Evolutionary conservation across 1,284 basidiomycete genomes (phyloP).

Genomic region (Marasmius fiardii): DNA sequence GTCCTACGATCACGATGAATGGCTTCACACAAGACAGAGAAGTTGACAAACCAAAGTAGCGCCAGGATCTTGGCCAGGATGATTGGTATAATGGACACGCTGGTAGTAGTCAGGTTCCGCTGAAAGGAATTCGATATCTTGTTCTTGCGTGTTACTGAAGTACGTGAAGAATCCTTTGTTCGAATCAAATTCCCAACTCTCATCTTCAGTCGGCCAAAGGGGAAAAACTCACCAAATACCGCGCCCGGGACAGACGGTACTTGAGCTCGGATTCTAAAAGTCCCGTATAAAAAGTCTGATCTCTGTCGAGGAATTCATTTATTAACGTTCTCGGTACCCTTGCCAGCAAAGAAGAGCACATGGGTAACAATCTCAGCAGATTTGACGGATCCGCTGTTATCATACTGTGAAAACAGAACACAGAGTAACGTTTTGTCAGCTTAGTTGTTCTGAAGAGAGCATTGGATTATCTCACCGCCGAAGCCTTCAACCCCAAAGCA

Average conservation of each 20-base stretch:
- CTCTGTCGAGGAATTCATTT: background rate
- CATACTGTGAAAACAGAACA: constrained; percentile 3
- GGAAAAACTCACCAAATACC: constrained; percentile 13
- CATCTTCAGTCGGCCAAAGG: background rate
- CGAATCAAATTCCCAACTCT: background rate
- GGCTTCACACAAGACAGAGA: background rate
- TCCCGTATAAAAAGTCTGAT: constrained; percentile 14
- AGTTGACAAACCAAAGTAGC: background rate
- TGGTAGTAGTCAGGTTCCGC: constrained; percentile 15
- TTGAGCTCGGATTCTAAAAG: constrained; percentile 17
- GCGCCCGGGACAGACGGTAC: constrained; percentile 17
- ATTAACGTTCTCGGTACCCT: too few relatives aligned
- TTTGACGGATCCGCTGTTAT: constrained; percentile 11
- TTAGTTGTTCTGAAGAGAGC: too few relatives aligned
- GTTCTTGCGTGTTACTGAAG: constrained; percentile 15
- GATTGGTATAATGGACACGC: constrained; percentile 12
- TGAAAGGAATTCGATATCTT: constrained; percentile 19
- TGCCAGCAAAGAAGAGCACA: background rate
- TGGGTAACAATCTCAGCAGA: constrained; percentile 16
- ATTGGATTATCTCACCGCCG: constrained; percentile 10
- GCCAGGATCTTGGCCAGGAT: background rate
- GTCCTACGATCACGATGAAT: background rate
- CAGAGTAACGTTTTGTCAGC: too few relatives aligned
- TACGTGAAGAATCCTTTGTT: constrained; percentile 18
- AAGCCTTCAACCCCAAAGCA: constrained; percentile 16